A percentile compares a stretch with the other conserved stretches of the same genome.
Evolutionary conservation across 140 eudicot species (phyloP).

Genomic region (Stevia rebaudiana): DNA sequence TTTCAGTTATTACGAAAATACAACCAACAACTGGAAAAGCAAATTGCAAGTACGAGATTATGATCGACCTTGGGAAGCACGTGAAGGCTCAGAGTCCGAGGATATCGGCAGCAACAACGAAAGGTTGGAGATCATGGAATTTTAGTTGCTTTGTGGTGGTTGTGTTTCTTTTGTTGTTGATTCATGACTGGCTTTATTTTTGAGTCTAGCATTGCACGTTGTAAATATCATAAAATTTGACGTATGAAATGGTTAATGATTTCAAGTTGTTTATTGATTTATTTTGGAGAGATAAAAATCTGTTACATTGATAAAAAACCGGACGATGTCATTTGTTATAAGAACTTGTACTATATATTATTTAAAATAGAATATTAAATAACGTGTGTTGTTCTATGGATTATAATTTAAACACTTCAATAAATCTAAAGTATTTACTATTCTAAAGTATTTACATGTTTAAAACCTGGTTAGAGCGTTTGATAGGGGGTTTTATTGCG

Average conservation of each 20-base stretch:
- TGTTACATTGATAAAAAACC: no score
- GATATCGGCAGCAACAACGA: background rate
- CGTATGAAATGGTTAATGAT: background rate
- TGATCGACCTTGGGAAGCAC: slow-evolving; percentile 59
- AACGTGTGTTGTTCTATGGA: no score
- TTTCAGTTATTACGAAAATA: slow-evolving; percentile 39
- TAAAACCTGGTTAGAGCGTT: no score
- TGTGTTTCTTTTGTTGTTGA: slow-evolving; percentile 19
- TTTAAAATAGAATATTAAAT: no score
- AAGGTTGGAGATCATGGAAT: slow-evolving; percentile 11
- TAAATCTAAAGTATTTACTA: no score
- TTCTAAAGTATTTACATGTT: no score
- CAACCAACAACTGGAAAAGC: slow-evolving; percentile 48
- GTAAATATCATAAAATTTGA: background rate
- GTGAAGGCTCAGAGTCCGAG: slow-evolving; percentile 14
- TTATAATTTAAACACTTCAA: no score
- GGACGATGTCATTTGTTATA: no score
- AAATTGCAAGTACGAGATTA: slow-evolving; percentile 52
- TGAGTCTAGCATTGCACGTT: slow-evolving; percentile 17
- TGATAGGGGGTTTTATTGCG: no score
- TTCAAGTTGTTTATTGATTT: no score
- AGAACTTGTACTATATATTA: no score
- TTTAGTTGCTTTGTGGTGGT: background rate
- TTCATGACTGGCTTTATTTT: slow-evolving; percentile 24
- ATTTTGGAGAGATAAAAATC: no score